A percentile compares a stretch with the other conserved stretches of the same genome.
Conservation (phyloP, 345 rosid genomes). For the Eucalyptus camaldulensis region DNA sequence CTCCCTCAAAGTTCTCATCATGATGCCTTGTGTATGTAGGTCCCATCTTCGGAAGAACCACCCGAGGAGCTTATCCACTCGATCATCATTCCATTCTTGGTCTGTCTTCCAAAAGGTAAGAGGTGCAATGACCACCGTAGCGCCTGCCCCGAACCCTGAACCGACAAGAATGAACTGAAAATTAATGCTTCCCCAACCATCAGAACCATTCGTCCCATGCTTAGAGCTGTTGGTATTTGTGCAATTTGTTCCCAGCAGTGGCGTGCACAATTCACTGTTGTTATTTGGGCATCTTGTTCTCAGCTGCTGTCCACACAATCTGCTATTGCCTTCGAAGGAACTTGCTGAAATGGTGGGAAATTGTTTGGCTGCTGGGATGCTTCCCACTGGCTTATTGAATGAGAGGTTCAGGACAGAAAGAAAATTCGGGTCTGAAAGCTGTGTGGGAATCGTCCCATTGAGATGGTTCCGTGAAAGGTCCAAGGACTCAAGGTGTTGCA, state of each 20-base stretch:
- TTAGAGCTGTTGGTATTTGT: background rate
- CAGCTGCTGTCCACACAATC: conserved; percentile 16
- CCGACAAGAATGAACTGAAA: conserved; percentile 35
- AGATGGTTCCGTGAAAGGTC: conserved; percentile 21
- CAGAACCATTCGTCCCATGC: background rate
- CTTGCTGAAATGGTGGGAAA: conserved; percentile 2
- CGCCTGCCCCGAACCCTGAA: conserved; percentile 34
- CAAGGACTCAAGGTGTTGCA: background rate
- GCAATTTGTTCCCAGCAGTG: background rate
- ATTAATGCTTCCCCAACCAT: conserved; percentile 1
- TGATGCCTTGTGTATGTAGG: conserved; percentile 13
- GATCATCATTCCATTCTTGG: conserved; percentile 4
- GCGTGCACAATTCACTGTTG: background rate
- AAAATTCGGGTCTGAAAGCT: conserved; percentile 8
- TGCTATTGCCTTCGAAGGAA: conserved; percentile 6
- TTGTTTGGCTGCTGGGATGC: conserved; percentile 13
- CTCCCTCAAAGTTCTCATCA: conserved; percentile 15
- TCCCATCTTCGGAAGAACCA: conserved; percentile 33
- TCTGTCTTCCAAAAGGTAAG: conserved; percentile 14
- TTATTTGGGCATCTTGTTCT: background rate
- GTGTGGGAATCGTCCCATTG: conserved; percentile 4
- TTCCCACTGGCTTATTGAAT: conserved; percentile 7
- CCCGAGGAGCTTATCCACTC: conserved; percentile 23
- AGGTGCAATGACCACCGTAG: conserved; percentile 24
- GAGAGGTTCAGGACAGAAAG: conserved; percentile 23